Evolutionary conservation across 2,329 filamentous ascomycete species (phyloP), one percentile per base, ranked within the genome.

Genomic region (Beauveria varroae): DNA sequence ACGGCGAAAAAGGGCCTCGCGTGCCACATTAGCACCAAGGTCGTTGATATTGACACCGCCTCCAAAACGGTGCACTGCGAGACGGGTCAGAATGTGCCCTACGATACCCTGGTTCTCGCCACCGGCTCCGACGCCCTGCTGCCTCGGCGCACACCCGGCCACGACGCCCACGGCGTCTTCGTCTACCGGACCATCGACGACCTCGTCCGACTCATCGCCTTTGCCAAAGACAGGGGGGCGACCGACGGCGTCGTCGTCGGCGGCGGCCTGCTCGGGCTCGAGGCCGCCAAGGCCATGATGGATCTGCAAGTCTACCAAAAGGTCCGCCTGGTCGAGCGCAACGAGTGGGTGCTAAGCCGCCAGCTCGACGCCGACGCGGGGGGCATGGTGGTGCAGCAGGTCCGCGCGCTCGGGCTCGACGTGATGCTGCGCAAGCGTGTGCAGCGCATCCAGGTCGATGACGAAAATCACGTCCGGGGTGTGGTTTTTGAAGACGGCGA

Each of bases 221-320:
- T 89, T 69, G 85, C 90, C 0, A 80, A 84, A 1, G 77, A 79
- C 12, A 83, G 85, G 59, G 88, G 86, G 66, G 90, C 85, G 5
- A 85, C 86, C 2, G 82, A 83, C 2, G 91, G 89, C 0, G 83
- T 86, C 5, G 91, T 95, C 0, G 89, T 96, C 3, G 92, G 92
- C 26, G 92, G 92, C 57, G 92, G 92, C 1, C 74, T 97, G 26
- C 80, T 96, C 0, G 92, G 92, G 0, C 82, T 97, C 0, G 92
- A 96, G 75, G 92, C 92, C 2, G 92, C 91, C 40, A 95, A 96
- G 68, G 92, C 92, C 2, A 92, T 96, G 90, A 87, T 93, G 78
- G 91, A 96, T 69, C 77, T 96, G 9, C 81, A 89, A 67, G 83
- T 86, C 57, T 96, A 89, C 69, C 79, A 81, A 14, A 84, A 85